Base-by-base conservation (phyloP, 108 stramenopile species). In the Cyclostephanos invisitatus region DNA sequence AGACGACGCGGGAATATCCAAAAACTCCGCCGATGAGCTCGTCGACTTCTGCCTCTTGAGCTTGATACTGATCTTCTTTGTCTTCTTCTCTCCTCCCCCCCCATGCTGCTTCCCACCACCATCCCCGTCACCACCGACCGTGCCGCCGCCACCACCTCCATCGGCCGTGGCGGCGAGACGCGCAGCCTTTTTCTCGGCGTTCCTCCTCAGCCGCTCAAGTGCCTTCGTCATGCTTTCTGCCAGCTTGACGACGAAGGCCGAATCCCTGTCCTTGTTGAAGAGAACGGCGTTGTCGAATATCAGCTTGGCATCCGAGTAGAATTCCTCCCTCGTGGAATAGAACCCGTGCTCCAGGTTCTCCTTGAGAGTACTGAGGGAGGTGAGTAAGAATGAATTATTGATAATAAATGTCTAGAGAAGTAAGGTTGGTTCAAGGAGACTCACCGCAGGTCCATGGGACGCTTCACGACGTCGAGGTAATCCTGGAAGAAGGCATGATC, bases 371-470 rank as follows among this genome's bases (percentile, higher is more conserved):
- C n/a, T n/a, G n/a, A n/a, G n/a, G n/a, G n/a, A n/a, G n/a, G n/a
- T n/a, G n/a, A n/a, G n/a, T n/a, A n/a, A n/a, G n/a, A n/a, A n/a
- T n/a, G n/a, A n/a, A n/a, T n/a, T n/a, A n/a, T n/a, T n/a, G n/a
- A n/a, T n/a, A n/a, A n/a, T n/a, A n/a, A n/a, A n/a, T n/a, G n/a
- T n/a, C n/a, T n/a, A n/a, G n/a, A n/a, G n/a, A n/a, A n/a, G n/a
- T n/a, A n/a, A n/a, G n/a, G n/a, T n/a, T n/a, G n/a, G n/a, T n/a
- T n/a, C n/a, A n/a, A n/a, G n/a, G n/a, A n/a, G n/a, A n/a, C n/a
- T n/a, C n/a, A n/a, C n/a, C 70, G 64, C 3, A 94, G 49, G 59
- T 94, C 93, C 87, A 94, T 86, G 9, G 86, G 87, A 51, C 80
- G 78, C 20, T 38, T 48, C 18, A 90, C 66, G 18, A 88, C 66